phyloP scores from a whole-genome alignment of 345 rosid species.

The Adansonia digitata region DNA sequence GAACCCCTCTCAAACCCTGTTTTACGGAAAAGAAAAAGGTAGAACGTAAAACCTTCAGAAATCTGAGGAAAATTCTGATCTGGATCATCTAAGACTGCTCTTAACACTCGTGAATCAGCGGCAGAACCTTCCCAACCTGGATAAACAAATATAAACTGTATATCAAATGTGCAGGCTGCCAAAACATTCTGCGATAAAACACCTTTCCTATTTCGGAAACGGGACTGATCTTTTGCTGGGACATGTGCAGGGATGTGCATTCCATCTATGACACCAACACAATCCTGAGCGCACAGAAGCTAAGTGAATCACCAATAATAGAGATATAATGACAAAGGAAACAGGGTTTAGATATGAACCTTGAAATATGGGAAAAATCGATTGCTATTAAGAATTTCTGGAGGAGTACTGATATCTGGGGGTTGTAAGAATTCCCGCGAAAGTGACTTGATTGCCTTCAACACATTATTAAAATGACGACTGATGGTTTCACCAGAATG shows the following conservation, averaged over 20 bases:
- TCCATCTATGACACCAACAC: conserved; percentile 69
- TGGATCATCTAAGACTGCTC: conserved; percentile 73
- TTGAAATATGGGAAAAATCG: conserved; percentile 72
- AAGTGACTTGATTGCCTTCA: conserved; percentile 73
- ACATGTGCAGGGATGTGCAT: conserved; percentile 70
- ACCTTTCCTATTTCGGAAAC: conserved; percentile 67
- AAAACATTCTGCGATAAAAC: conserved; percentile 60
- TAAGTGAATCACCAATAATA: conserved; percentile 12
- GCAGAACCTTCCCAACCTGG: conserved; percentile 90
- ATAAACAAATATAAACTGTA: conserved; percentile 65
- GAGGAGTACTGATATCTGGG: conserved; percentile 36
- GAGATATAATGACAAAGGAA: neutral
- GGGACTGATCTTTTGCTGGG: conserved; percentile 70
- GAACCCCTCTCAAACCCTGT: neutral
- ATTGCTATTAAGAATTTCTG: conserved; percentile 37
- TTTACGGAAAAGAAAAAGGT: neutral
- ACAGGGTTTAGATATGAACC: conserved; percentile 29
- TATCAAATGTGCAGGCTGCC: conserved; percentile 78
- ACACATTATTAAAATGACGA: conserved; percentile 71
- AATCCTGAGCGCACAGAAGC: conserved; percentile 46
- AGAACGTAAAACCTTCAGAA: conserved; percentile 47
- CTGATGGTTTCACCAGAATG: conserved; percentile 83
- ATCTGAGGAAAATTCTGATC: conserved; percentile 73
- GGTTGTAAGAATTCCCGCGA: conserved; percentile 59
- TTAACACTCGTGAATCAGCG: conserved; percentile 60